These are phyloP conservation scores for Neonectria magnoliae DNA, from an alignment of 2,329 filamentous ascomycete species.

Conservation along the genomic window DNA sequence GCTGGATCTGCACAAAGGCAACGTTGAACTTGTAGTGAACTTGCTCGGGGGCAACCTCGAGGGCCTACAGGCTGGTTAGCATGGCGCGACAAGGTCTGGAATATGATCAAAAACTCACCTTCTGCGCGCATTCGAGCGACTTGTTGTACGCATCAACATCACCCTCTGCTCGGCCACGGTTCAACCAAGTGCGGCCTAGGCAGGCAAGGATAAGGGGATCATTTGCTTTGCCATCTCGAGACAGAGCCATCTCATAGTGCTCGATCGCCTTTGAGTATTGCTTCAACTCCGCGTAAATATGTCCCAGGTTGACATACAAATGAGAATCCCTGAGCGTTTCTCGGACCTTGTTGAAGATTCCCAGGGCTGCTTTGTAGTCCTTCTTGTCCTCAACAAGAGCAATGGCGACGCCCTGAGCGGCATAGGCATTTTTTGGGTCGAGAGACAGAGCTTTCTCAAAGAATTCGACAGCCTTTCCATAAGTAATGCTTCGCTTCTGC, in stretches of 20 bases:
- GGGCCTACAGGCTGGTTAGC: conserved; percentile 63
- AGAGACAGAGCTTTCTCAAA: conserved; percentile 96
- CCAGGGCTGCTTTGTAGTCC: conserved; percentile 81
- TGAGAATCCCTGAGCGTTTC: conserved; percentile 90
- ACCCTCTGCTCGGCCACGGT: conserved; percentile 74
- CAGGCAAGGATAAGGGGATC: conserved; percentile 86
- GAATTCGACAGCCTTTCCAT: conserved; percentile 94
- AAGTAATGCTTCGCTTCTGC: conserved; percentile 87
- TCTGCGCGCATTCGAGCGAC: conserved; percentile 69
- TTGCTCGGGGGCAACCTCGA: conserved; percentile 82
- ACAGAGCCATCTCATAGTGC: conserved; percentile 87
- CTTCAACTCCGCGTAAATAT: conserved; percentile 88
- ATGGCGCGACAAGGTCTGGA: neutral
- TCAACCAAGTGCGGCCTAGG: conserved; percentile 86
- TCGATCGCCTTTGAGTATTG: conserved; percentile 94
- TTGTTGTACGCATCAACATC: conserved; percentile 67
- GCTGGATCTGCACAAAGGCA: conserved; percentile 95
- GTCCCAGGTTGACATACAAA: conserved; percentile 92
- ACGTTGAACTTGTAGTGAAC: conserved; percentile 97
- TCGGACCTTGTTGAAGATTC: conserved; percentile 89
- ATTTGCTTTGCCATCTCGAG: conserved; percentile 77
- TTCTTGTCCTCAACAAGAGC: conserved; percentile 95
- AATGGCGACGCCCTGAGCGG: conserved; percentile 94
- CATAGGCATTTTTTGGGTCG: conserved; percentile 95
- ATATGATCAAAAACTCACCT: conserved; percentile 55